Conservation (phyloP, 169 alveolate genomes). For the Eimeria sp. region DNA sequence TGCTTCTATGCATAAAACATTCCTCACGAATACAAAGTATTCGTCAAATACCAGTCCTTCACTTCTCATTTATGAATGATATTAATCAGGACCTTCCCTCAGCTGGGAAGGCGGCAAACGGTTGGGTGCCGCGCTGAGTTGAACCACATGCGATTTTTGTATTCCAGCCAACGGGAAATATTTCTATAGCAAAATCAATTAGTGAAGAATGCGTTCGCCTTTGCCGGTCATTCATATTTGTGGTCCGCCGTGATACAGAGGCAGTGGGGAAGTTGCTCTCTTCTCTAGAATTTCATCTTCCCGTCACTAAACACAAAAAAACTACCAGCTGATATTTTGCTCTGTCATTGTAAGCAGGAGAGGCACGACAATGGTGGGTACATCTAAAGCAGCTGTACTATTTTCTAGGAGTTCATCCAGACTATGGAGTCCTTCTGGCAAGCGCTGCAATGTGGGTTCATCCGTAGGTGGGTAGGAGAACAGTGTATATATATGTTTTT, state of each 20-base stretch:
- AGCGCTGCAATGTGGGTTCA: neutral
- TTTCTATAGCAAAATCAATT: neutral
- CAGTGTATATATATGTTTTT: too few relatives aligned
- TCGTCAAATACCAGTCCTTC: too few relatives aligned
- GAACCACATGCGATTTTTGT: neutral
- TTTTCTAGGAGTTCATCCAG: neutral
- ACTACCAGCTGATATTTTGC: neutral
- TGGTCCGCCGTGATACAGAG: neutral
- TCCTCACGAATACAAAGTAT: too few relatives aligned
- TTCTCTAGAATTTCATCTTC: neutral
- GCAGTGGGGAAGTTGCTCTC: neutral
- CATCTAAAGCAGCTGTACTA: neutral
- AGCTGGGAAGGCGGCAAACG: too few relatives aligned
- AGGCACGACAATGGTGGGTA: neutral
- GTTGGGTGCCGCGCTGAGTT: neutral
- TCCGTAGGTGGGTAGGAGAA: neutral
- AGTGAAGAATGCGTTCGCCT: neutral
- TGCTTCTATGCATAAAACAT: too few relatives aligned
- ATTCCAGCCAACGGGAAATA: neutral
- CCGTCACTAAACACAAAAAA: neutral
- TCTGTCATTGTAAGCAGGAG: neutral
- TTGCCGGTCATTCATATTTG: neutral
- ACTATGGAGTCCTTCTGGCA: neutral
- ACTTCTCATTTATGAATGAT: too few relatives aligned
- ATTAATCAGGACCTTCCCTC: too few relatives aligned